These are phyloP conservation scores for Gonapodya sp. DNA, from an alignment of 192 early-diverging fungal species.

Conservation along the genomic window DNA sequence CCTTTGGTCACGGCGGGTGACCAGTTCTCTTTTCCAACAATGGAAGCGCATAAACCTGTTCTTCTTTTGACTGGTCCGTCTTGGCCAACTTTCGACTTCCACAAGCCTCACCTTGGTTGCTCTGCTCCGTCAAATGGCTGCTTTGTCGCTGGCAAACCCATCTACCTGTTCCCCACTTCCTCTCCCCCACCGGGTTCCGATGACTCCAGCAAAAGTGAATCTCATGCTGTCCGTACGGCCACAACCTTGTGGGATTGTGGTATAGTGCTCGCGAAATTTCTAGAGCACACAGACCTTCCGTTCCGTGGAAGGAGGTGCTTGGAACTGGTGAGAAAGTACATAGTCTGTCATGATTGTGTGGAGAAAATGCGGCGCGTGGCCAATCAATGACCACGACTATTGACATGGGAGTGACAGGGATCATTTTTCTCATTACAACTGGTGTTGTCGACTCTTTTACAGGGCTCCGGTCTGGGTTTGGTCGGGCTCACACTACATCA, in stretches of 20 bases:
- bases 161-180: background rate
- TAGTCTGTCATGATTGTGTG: too few species aligned
- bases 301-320: background rate
- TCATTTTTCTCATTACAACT: background rate
- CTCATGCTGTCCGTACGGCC: background rate
- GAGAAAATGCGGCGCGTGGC: too few species aligned
- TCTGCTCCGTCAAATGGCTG: background rate
- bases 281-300: background rate
- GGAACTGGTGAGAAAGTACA: slow-evolving; percentile 3
- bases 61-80: background rate
- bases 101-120: too few species aligned
- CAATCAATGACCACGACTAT: too few species aligned
- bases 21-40: too few species aligned
- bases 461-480: background rate
- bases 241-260: background rate
- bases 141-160: background rate
- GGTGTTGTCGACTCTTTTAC: background rate
- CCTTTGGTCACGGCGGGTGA: too few species aligned
- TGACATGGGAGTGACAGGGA: background rate
- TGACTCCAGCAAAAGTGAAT: too few species aligned
- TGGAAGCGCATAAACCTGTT: too few species aligned
- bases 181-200: background rate
- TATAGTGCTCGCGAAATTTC: background rate
- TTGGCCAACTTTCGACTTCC: background rate
- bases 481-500: background rate